Evolutionary conservation across 2,329 filamentous ascomycete genomes (phyloP), one percentile per base, ranked within the genome.

Genomic region (Aspergillus sp.): DNA sequence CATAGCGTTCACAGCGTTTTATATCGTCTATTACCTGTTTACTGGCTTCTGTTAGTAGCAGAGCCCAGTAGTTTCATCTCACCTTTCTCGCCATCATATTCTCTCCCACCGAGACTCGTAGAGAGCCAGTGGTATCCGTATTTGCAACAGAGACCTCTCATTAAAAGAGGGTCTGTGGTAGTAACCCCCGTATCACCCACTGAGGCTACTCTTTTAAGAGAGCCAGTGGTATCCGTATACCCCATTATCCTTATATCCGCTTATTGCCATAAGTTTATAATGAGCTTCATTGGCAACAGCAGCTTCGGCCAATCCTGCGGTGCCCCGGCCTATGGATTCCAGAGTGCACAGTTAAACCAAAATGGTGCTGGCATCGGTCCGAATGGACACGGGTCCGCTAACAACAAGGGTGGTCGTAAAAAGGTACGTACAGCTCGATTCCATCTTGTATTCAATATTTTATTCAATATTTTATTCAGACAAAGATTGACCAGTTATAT

Each of bases 201-300:
- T 30, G 10, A 30, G 25, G 10, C 25, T 30, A 12, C 10, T 39
- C n/a, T 39, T 12, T 17, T 19, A n/a, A 37, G 33, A 37, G 33
- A 39, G 17, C 37, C 19, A 39, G 37, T 39, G 37, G 37, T 39
- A 22, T 39, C 37, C 37, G 9, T 39, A 39, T 19, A 3, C 10
- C 17, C 7, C 9, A 9, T 35, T 39, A 10, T 39, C 37, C 9
- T 20, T 39, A 7, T 39, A 15, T 20, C 37, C 37, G 37, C 19
- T 39, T 39, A 39, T 35, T 35, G 3, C 13, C n/a, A 5, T 12
- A 19, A 19, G 12, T 39, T 39, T 17, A 19, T 5, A 2, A 39
- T 39, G 37, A 13, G 15, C 9, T 39, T 20, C 37, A 19, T 10
- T 20, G 9, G 17, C n/a, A 43, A 43, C n/a, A 43, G 57, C 9